phyloP scores from a whole-genome alignment of 1,284 basidiomycete genomes.

The Fomes fomentarius region DNA sequence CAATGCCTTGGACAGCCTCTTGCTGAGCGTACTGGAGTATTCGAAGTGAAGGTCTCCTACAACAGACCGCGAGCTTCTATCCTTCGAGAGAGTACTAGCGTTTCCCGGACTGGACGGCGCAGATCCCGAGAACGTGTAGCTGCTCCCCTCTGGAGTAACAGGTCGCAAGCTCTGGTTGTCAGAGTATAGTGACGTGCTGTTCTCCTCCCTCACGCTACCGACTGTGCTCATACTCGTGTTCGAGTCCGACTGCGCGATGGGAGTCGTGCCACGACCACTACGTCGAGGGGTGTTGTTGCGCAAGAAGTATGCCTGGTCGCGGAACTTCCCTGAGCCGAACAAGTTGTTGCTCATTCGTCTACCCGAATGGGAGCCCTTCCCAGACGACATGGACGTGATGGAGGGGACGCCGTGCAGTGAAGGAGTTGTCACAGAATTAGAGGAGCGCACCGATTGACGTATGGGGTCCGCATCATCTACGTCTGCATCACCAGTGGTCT shows the following conservation, averaged over 20 bases:
- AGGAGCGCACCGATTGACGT: conserved; percentile 48
- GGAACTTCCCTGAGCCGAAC: conserved; percentile 75
- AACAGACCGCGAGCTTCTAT: conserved; percentile 26
- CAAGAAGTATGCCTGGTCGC: conserved; percentile 71
- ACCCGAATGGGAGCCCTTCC: conserved; percentile 40
- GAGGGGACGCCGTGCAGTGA: conserved; percentile 44
- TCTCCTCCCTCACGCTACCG: conserved; percentile 35
- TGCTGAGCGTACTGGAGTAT: conserved; percentile 20
- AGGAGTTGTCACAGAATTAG: conserved; percentile 44
- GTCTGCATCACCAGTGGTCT: conserved; percentile 30
- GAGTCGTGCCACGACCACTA: conserved; percentile 47
- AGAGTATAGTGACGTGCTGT: conserved; percentile 46
- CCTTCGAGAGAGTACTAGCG: conserved; percentile 30
- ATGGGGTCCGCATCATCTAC: conserved; percentile 39
- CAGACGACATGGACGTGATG: conserved; percentile 40
- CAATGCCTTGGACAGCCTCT: conserved; percentile 50
- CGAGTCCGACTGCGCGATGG: conserved; percentile 55
- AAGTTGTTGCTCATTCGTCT: conserved; percentile 84
- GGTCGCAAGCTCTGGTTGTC: conserved; percentile 48
- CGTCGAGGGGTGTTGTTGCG: conserved; percentile 52
- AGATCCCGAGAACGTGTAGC: conserved; percentile 36
- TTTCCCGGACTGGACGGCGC: conserved; percentile 54
- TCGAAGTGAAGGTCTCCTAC: conserved; percentile 31
- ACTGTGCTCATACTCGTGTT: conserved; percentile 40
- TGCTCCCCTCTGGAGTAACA: conserved; percentile 54